A percentile compares a stretch with the other conserved stretches of the same genome.
Conservation (phyloP, 23 red algal genomes). For the Gracilaria gracilis region DNA sequence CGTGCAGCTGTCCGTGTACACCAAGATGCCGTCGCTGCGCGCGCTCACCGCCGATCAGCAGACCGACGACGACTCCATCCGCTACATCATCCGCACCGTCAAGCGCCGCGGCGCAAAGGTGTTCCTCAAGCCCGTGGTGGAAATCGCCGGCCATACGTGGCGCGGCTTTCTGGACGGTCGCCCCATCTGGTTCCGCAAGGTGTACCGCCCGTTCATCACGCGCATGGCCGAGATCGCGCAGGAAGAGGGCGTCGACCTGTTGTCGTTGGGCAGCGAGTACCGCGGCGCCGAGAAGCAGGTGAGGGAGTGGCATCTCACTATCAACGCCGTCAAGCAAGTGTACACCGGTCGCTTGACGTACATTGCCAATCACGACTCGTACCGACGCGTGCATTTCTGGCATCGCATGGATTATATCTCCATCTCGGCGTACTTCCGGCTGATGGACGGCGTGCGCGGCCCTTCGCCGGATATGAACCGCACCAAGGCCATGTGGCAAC, state of each 20-base stretch:
- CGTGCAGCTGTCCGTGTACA: slow-evolving; percentile 41
- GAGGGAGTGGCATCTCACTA: slow-evolving; percentile 1
- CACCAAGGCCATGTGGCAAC: slow-evolving; percentile 28
- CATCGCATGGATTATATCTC: slow-evolving; percentile 43
- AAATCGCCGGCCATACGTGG: slow-evolving; percentile 40
- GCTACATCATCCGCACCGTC: slow-evolving; percentile 51
- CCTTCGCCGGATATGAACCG: slow-evolving; percentile 32
- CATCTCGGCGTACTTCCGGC: slow-evolving; percentile 52
- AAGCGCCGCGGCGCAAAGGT: slow-evolving; percentile 24
- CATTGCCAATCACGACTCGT: slow-evolving; percentile 59
- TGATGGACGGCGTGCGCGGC: slow-evolving; percentile 30
- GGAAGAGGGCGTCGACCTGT: slow-evolving; percentile 41
- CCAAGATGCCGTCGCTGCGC: slow-evolving; percentile 4
- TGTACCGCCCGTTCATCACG: slow-evolving; percentile 45
- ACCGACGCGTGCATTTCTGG: slow-evolving; percentile 20
- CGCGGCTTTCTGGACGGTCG: slow-evolving; percentile 18
- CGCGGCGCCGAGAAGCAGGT: not conserved
- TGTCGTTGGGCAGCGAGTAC: slow-evolving; percentile 46
- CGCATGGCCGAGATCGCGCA: slow-evolving; percentile 48
- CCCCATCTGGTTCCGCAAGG: slow-evolving; percentile 36
- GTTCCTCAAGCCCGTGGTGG: slow-evolving; percentile 51
- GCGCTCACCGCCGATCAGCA: slow-evolving; percentile 17
- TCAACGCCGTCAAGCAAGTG: slow-evolving; percentile 17
- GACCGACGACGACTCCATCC: slow-evolving; percentile 50
- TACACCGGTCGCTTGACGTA: slow-evolving; percentile 34